These are phyloP conservation scores for Blastocystis sp. DNA, from an alignment of 352 stramenopile species.

Conservation along the genomic window DNA sequence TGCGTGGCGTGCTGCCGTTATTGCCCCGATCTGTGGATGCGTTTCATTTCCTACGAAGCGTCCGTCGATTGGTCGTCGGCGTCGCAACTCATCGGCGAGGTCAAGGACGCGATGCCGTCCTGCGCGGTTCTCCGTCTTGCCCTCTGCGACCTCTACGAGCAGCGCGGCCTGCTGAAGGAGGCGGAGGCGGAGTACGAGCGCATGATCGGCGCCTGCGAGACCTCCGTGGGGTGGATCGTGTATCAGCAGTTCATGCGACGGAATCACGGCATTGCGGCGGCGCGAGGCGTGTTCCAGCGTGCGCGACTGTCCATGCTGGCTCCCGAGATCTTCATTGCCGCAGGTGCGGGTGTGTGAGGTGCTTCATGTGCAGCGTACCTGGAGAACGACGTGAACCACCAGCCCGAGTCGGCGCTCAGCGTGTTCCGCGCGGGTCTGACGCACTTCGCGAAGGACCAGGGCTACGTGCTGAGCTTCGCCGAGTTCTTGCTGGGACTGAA, in stretches of 20 bases:
- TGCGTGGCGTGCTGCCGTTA: constrained; percentile 38
- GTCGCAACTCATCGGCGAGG: background rate
- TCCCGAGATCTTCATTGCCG: constrained; percentile 25
- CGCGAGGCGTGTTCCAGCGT: constrained; percentile 42
- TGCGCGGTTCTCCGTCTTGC: constrained; percentile 8
- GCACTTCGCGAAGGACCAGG: constrained; percentile 5
- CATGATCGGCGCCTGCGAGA: background rate
- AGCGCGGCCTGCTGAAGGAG: background rate
- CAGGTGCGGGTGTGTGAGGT: background rate
- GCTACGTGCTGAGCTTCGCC: background rate
- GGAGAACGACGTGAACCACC: constrained; percentile 42
- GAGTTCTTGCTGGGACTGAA: constrained; percentile 27
- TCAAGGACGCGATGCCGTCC: background rate
- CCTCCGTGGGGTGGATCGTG: constrained; percentile 9
- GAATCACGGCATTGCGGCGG: background rate
- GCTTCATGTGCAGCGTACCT: constrained; percentile 6
- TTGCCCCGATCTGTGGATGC: constrained; percentile 30
- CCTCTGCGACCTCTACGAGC: constrained; percentile 26
- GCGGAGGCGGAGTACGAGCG: constrained; percentile 9
- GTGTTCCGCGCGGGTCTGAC: background rate
- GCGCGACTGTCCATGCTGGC: constrained; percentile 4
- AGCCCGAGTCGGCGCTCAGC: constrained; percentile 12
- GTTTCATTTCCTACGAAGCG: background rate
- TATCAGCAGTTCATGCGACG: constrained; percentile 52
- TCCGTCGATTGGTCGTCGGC: background rate